Evolutionary conservation across 768 basidiomycete species (phyloP).

Genomic region (Mycena albidolilacea): DNA sequence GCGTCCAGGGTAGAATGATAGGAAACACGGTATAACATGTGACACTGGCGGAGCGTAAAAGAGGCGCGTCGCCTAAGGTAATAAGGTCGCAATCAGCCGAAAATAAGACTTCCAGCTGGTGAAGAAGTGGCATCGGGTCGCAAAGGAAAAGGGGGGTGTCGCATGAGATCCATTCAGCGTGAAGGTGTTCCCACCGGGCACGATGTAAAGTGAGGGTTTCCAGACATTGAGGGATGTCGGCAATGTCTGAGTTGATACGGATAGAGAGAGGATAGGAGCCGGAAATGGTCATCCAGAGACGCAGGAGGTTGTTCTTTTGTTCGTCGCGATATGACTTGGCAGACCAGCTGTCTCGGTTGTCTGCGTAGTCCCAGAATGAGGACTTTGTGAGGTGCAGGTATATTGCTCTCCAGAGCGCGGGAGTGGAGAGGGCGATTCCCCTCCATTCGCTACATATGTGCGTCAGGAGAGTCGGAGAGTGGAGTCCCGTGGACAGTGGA

Average conservation of each 20-base stretch:
- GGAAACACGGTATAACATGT: slow-evolving; percentile 2
- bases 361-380: slow-evolving; percentile 1
- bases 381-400: slow-evolving; percentile 2
- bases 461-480: slow-evolving; percentile 5
- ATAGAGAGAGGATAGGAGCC: slow-evolving; percentile 5
- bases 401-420: slow-evolving; percentile 14
- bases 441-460: slow-evolving; percentile 13
- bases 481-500: slow-evolving; percentile 4
- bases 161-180: too few species aligned
- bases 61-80: too few species aligned
- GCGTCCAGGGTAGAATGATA: slow-evolving; percentile 6
- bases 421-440: slow-evolving; percentile 2
- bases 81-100: too few species aligned
- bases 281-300: too few species aligned
- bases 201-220: too few species aligned
- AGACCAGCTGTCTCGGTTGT: not conserved
- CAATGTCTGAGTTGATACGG: not conserved
- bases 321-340: slow-evolving; percentile 5
- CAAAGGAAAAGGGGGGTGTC: too few species aligned
- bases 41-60: too few species aligned
- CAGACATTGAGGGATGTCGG: too few species aligned
- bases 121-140: too few species aligned
- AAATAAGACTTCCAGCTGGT: too few species aligned
- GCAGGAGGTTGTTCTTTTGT: slow-evolving; percentile 10
- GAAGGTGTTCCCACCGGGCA: too few species aligned